Evolutionary conservation across 192 early-diverging fungal species (phyloP), one percentile per base, ranked within the genome.

Genomic region (Coemansia sp.): DNA sequence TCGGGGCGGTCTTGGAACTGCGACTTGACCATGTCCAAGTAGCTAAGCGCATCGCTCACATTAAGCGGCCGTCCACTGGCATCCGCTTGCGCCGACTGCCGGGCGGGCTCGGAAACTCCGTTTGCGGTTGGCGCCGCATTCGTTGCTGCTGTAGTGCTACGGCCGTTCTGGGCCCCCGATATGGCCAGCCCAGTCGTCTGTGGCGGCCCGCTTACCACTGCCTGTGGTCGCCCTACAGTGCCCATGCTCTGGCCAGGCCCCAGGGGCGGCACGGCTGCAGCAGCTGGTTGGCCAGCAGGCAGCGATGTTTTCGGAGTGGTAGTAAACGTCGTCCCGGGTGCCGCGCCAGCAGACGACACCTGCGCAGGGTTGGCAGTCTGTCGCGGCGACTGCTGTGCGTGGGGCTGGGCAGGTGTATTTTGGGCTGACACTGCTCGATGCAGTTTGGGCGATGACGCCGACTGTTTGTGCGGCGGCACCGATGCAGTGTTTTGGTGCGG

Each of bases 11-110:
- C 87, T 37, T 85, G 81, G 60, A 99, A 99, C 59, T 91, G 89
- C 36, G 87, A 82, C 64, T 96, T 95, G 8, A 99, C 97, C 63
- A 94, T 82, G 60, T 99, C 97, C 40, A 99, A 81, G 69, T 99
- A 99, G 23, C 92, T 85, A 31, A 99, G 75, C 0, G 97, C 97
- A 61, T 99, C 96, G 56, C 85, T 87, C 0, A 99, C 97, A 61
- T 80, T 75, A 15, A 76, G 70, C 36, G 71, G 65, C 11, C 71
- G 77, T 18, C 49, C 62, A 6, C 30, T 56, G 18, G 56, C 30
- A 23, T 67, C 69, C 1, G 71, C 31, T 31, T 62, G 61, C 18
- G 52, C 58, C 53, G 46, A 53, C 39, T n/a, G 46, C 51, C 28
- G 40, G 37, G 23, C 32, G 11, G 16, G n/a, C 32, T 34, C 32